Evolutionary conservation across 257 asterid species (phyloP).

Genomic region (Buddleja alternifolia): DNA sequence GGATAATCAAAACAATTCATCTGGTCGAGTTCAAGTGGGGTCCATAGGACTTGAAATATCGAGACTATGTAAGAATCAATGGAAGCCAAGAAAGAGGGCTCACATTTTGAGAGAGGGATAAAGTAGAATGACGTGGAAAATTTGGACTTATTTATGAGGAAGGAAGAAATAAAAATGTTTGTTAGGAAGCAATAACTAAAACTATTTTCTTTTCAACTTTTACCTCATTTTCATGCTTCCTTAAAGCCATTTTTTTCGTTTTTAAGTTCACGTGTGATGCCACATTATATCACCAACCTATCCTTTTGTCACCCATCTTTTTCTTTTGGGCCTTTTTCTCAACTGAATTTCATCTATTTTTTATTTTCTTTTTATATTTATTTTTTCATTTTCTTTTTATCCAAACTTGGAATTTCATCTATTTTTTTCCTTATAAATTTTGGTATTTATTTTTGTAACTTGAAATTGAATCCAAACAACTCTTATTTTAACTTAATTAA

Average conservation of each 20-base stretch:
- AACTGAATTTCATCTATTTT: not conserved
- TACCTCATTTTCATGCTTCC: constrained; percentile 33
- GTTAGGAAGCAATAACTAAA: constrained; percentile 26
- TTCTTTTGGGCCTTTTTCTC: not conserved
- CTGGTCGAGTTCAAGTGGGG: too few species aligned
- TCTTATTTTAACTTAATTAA: not conserved
- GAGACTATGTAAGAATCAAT: too few species aligned
- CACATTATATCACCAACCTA: constrained; percentile 4
- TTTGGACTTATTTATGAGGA: constrained; percentile 29
- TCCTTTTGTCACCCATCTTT: not conserved
- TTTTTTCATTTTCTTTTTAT: too few species aligned
- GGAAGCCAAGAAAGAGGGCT: too few species aligned
- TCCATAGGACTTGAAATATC: too few species aligned
- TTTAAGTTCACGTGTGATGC: constrained; percentile 31
- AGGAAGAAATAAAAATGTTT: constrained; percentile 24
- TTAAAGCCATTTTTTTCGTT: constrained; percentile 16
- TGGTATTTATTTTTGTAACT: not conserved
- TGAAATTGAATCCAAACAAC: not conserved
- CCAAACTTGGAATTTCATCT: not conserved
- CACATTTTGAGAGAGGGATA: constrained; percentile 8
- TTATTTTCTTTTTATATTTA: too few species aligned
- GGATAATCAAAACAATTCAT: too few species aligned
- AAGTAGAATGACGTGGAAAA: not conserved
- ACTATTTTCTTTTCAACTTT: constrained; percentile 13
- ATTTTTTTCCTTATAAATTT: not conserved